A percentile compares a stretch with the other conserved stretches of the same genome.
Evolutionary conservation across 2,329 filamentous ascomycete species (phyloP).

Genomic region (Penicillium aurantiogriseum): DNA sequence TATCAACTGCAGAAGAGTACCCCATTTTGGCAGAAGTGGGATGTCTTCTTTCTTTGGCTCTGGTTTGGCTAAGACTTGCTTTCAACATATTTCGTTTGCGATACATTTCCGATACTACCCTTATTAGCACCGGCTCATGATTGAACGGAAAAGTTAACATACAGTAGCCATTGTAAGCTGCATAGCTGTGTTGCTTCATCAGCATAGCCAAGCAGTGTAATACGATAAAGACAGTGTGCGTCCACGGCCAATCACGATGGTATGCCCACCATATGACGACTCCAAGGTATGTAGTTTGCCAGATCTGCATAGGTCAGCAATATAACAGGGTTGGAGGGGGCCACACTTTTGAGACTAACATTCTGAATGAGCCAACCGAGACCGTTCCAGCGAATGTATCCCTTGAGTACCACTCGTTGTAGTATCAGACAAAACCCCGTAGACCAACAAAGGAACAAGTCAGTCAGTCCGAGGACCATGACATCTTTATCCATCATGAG

Average conservation of each 20-base stretch:
- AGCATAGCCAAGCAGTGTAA: constrained; percentile 72
- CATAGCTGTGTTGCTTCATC: constrained; percentile 74
- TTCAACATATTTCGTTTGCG: constrained; percentile 45
- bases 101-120: constrained; percentile 57
- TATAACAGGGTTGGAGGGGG: too few species aligned
- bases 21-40: neutral
- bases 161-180: constrained; percentile 73
- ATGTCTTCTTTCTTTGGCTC: neutral
- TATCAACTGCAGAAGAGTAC: neutral
- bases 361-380: constrained; percentile 73
- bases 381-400: constrained; percentile 65
- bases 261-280: constrained; percentile 65
- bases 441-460: constrained; percentile 66
- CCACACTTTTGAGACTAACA: constrained; percentile 37
- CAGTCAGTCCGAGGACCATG: constrained; percentile 56
- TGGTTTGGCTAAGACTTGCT: constrained; percentile 7
- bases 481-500: constrained; percentile 63
- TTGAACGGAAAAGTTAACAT: constrained; percentile 17
- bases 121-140: neutral
- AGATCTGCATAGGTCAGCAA: constrained; percentile 49
- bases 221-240: constrained; percentile 70
- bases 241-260: constrained; percentile 76
- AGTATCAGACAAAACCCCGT: constrained; percentile 66
- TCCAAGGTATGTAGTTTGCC: constrained; percentile 65
- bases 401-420: constrained; percentile 59